Evolutionary conservation across 805 yeast genomes (phyloP).

Genomic region (Cyberlindnera suaveolens): DNA sequence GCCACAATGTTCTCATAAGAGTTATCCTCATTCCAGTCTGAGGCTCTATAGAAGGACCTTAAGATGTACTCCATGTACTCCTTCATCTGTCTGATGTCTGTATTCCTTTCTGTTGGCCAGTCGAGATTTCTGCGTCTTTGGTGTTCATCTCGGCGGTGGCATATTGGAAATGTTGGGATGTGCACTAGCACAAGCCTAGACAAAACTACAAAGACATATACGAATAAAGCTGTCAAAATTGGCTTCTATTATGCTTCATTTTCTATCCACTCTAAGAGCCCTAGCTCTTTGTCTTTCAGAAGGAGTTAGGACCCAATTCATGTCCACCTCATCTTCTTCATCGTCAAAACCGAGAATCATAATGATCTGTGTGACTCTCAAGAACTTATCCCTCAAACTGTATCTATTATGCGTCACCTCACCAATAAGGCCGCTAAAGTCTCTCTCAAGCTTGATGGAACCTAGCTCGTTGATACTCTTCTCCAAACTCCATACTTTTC

Average conservation of each 20-base stretch:
- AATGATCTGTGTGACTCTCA: constrained; percentile 78
- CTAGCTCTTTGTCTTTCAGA: constrained; percentile 65
- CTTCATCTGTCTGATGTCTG: constrained; percentile 10
- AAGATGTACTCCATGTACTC: constrained; percentile 85
- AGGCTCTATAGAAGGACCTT: constrained; percentile 58
- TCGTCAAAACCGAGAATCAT: constrained; percentile 80
- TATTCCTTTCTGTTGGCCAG: too few relatives aligned
- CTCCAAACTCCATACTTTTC: constrained; percentile 59
- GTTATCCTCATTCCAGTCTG: constrained; percentile 77
- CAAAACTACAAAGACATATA: neutral
- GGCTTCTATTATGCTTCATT: constrained; percentile 2
- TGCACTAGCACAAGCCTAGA: neutral
- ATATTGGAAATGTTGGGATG: neutral
- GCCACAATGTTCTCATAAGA: constrained; percentile 69
- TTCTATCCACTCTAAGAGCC: constrained; percentile 41
- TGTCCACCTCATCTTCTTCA: constrained; percentile 44
- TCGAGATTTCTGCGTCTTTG: neutral
- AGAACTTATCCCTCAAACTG: constrained; percentile 68
- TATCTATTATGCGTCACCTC: constrained; percentile 71
- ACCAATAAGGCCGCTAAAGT: constrained; percentile 65
- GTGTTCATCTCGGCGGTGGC: neutral
- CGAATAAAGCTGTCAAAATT: neutral
- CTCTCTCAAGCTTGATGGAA: constrained; percentile 76
- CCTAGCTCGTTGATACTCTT: constrained; percentile 77
- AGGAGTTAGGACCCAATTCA: constrained; percentile 73